A percentile compares a stretch with the other conserved stretches of the same genome.
phyloP scores from a whole-genome alignment of 768 basidiomycete species.

The Lentinula raphanica region DNA sequence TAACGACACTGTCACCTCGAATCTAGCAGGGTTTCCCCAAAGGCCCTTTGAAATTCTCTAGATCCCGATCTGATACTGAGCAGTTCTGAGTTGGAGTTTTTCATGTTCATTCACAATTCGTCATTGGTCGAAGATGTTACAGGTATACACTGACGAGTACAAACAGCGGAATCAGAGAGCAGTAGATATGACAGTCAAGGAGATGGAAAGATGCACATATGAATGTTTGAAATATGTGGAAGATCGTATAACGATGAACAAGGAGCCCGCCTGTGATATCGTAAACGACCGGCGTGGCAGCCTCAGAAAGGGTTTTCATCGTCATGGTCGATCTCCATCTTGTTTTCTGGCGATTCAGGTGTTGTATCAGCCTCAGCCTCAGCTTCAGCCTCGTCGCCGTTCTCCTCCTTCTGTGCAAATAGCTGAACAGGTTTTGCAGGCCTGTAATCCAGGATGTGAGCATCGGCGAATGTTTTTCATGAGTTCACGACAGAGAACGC shows the following conservation, averaged over 20 bases:
- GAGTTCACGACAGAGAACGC: constrained; percentile 23
- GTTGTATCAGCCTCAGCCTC: constrained; percentile 18
- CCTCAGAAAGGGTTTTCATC: constrained; percentile 74
- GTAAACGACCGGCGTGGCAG: constrained; percentile 14
- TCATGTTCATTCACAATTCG: not conserved
- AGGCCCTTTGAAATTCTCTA: too few species aligned
- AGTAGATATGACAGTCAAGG: not conserved
- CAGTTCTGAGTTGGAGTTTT: too few species aligned
- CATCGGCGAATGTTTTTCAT: constrained; percentile 1
- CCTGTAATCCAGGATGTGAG: constrained; percentile 28
- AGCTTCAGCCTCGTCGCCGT: constrained; percentile 30
- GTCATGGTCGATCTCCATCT: constrained; percentile 38
- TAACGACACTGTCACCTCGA: too few species aligned
- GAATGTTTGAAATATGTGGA: not conserved
- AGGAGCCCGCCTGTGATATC: constrained; percentile 17
- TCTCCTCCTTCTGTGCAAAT: constrained; percentile 45
- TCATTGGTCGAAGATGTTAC: not conserved
- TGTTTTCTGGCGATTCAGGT: constrained; percentile 18
- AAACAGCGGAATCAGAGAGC: constrained; percentile 14
- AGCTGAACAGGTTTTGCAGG: constrained; percentile 59
- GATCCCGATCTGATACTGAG: too few species aligned
- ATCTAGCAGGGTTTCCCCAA: too few species aligned
- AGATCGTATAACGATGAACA: not conserved
- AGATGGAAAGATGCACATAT: not conserved
- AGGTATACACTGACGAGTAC: constrained; percentile 16